Base-by-base conservation (phyloP, 805 yeast species). In the Diddensiella caesifluorescens region DNA sequence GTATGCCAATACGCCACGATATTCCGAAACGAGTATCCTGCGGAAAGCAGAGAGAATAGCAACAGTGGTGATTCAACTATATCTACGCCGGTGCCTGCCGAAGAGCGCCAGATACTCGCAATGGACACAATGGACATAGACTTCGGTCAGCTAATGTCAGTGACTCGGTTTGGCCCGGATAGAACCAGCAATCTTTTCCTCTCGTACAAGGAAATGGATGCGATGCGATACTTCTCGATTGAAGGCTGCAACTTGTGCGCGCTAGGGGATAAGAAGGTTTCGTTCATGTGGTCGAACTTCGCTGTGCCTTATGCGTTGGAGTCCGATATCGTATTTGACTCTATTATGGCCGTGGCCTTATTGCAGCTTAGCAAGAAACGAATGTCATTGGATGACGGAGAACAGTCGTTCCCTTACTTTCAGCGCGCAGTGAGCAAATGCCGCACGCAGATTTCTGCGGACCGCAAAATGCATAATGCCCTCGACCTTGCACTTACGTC, bases 1-100 rank as follows among this genome's bases (percentile, higher is more conserved):
- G 28, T 22, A 18, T 48, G 51, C 29, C 36, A 32, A 18, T 48
- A 48, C 31, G 33, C 45, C 3, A 38, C 42, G 2, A 32, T 31
- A 6, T 38, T 22, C 5, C 41, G 30, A 16, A n/a, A 35, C 30
- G 35, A 32, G 35, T 25, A 35, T 22, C 35, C 19, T 3, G 28
- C 10, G 2, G 30, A 18, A 18, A 21, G 15, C 9, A 5, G 29
- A 9, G 3, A 19, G 19, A 16, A 15, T 5, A 21, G 15, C 12
- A 25, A 15, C 34, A n/a, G 20, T 16, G 19, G 10, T 4, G 26
- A n/a, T 10, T 3, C 22, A 19, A 9, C 44, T 15, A 13, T 25
- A 9, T 15, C 28, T 20, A 21, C 26, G 15, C 26, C 26, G 25
- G 32, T 10, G 12, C n/a, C 4, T 15, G 42, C 34, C 5, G 13